Evolutionary conservation across 1,139 yeast genomes (phyloP).

Genomic region (Nakaseomyces uthaithaninus): DNA sequence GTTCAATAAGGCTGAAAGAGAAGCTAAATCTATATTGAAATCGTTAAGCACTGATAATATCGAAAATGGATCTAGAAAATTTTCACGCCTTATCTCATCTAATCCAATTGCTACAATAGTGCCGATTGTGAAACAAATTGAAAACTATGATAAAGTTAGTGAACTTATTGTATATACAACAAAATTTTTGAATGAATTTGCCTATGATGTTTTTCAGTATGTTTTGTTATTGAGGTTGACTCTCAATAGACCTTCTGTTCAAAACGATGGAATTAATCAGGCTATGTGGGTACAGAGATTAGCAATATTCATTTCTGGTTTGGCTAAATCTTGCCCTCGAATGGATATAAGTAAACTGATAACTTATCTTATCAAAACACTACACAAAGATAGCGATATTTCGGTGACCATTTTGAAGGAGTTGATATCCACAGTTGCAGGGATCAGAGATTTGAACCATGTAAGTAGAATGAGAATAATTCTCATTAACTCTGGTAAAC

Average conservation of each 20-base stretch:
- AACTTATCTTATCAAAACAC: slow-evolving; percentile 52
- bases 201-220: slow-evolving; percentile 79
- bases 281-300: slow-evolving; percentile 79
- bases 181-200: slow-evolving; percentile 63
- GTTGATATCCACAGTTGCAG: slow-evolving; percentile 69
- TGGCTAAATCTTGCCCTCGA: slow-evolving; percentile 46
- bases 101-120: slow-evolving; percentile 76
- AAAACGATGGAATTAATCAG: slow-evolving; percentile 73
- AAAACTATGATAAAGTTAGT: slow-evolving; percentile 84
- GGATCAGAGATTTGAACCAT: slow-evolving; percentile 49
- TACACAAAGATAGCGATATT: slow-evolving; percentile 53
- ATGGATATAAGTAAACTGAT: slow-evolving; percentile 53
- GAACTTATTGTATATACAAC: slow-evolving; percentile 76
- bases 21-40: slow-evolving; percentile 73
- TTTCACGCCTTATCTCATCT: slow-evolving; percentile 67
- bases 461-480: slow-evolving; percentile 45
- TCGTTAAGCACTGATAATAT: slow-evolving; percentile 83
- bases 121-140: slow-evolving; percentile 63
- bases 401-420: slow-evolving; percentile 67
- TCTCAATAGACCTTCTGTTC: slow-evolving; percentile 58
- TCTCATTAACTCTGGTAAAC: slow-evolving; percentile 57
- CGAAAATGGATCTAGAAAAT: slow-evolving; percentile 62
- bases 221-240: slow-evolving; percentile 69
- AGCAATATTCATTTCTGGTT: slow-evolving; percentile 57
- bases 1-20: slow-evolving; percentile 65